Evolutionary conservation across 306 rosid genomes (phyloP).

Genomic region (Malus asiatica): DNA sequence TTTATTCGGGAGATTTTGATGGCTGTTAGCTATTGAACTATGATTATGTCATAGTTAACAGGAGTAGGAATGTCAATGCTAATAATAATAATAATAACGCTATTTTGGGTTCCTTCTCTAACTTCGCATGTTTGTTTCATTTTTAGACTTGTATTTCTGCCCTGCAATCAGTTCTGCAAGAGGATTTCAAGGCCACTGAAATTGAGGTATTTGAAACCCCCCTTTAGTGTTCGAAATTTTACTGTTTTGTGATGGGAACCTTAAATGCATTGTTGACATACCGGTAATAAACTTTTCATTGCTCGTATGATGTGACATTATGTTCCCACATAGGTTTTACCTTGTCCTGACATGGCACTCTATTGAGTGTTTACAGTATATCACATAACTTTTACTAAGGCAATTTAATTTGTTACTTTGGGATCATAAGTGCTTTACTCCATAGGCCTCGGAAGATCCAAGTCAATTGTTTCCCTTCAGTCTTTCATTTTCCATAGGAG

Average conservation of each 20-base stretch:
- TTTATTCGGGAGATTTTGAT: not conserved
- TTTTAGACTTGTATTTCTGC: slow-evolving; percentile 93
- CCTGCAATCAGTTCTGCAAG: slow-evolving; percentile 95
- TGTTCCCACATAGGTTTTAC: not conserved
- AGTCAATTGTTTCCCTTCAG: not conserved
- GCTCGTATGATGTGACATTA: not conserved
- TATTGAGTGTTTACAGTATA: not conserved
- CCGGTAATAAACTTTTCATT: not conserved
- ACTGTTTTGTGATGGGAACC: not conserved
- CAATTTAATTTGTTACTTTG: not conserved
- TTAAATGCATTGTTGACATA: not conserved
- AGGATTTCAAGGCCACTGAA: slow-evolving; percentile 95
- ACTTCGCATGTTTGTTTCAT: not conserved
- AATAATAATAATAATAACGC: not conserved
- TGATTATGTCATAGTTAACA: not conserved
- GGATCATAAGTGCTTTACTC: not conserved
- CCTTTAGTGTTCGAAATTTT: not conserved
- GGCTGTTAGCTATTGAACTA: not conserved
- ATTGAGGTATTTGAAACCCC: slow-evolving; percentile 62
- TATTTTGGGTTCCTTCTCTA: not conserved
- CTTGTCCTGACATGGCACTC: not conserved
- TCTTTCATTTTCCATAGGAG: not conserved
- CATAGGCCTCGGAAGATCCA: not conserved
- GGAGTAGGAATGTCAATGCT: not conserved
- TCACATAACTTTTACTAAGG: not conserved